Percentiles rank a stretch among this genome's conserved stretches.
Conservation (phyloP, 2,329 filamentous ascomycete species). For the Nigrograna mackinnonii region DNA sequence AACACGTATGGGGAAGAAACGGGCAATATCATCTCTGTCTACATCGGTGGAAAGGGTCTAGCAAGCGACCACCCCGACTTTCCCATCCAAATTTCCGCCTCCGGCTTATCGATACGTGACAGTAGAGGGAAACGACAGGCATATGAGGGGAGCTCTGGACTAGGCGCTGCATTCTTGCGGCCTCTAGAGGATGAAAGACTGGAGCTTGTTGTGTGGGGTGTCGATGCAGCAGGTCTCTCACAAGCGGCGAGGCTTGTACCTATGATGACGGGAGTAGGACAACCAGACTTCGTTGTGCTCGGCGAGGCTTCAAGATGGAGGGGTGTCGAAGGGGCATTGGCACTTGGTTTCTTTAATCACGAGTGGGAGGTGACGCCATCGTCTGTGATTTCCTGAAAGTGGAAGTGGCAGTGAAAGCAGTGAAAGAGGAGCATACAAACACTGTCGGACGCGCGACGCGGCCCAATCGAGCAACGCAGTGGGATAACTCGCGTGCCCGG, state of each 20-base stretch:
- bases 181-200: constrained; percentile 52
- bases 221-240: constrained; percentile 49
- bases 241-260: constrained; percentile 59
- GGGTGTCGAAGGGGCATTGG: constrained; percentile 55
- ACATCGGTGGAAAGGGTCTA: constrained; percentile 28
- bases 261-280: constrained; percentile 59
- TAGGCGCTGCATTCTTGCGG: constrained; percentile 57
- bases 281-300: constrained; percentile 61
- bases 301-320: constrained; percentile 52
- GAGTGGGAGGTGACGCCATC: constrained; percentile 55
- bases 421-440: too few species aligned
- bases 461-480: too few species aligned
- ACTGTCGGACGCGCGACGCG: too few species aligned
- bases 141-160: constrained; percentile 37
- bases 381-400: constrained; percentile 44
- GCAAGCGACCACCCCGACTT: constrained; percentile 19
- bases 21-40: constrained; percentile 53
- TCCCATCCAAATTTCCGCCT: constrained; percentile 29
- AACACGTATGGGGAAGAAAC: constrained; percentile 3
- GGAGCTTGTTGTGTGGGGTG: constrained; percentile 61
- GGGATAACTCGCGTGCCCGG: too few species aligned
- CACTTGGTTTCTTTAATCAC: constrained; percentile 60
- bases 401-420: neutral
- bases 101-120: constrained; percentile 23
- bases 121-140: constrained; percentile 18